Evolutionary conservation across 257 asterid species (phyloP), one percentile per base, ranked within the genome.

Genomic region (Galeopsis tetrahit): DNA sequence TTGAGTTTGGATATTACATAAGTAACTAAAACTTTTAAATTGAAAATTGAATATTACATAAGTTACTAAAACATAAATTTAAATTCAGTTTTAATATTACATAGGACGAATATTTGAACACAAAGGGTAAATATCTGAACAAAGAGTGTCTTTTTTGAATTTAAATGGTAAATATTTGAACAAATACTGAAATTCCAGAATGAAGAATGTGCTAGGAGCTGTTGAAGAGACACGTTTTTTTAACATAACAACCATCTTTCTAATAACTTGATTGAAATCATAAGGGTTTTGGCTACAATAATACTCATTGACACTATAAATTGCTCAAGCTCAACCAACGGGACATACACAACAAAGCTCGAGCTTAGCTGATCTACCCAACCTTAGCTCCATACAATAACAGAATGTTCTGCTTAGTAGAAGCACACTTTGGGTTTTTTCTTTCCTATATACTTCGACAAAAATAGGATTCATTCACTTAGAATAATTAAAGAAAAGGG

Each of bases 261-360:
- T 49, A 5, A n/a, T 49, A 13, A 49, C 56, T 49, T 5, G 56
- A 49, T 34, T 14, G 61, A 68, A 13, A 43, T 28, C 57, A 13
- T 14, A 65, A 31, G 46, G 15, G 36, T 10, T 65, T 49, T 13
- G 7, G 55, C 52, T 68, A 67, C 33, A 53, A 51, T 7, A 21
- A 38, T 40, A 66, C 1, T 15, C 63, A 53, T 32, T 51, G 69
- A 60, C 28, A 40, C 43, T 48, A 63, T 55, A 42, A 49, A 58
- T 63, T 17, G 70, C 48, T 60, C 48, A 57, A 69, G 68, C 40
- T 44, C 61, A 49, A 42, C 48, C 1, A 42, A 43, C 14, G 2
- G 48, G 40, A 32, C 31, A 72, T 5, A 43, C 17, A 39, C 7
- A 66, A n/a, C 14, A 31, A 65, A 55, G 44, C 43, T 55, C 52